These are phyloP conservation scores for Geotrichum restrictum DNA, from an alignment of 1,139 yeast species.

Conservation along the genomic window DNA sequence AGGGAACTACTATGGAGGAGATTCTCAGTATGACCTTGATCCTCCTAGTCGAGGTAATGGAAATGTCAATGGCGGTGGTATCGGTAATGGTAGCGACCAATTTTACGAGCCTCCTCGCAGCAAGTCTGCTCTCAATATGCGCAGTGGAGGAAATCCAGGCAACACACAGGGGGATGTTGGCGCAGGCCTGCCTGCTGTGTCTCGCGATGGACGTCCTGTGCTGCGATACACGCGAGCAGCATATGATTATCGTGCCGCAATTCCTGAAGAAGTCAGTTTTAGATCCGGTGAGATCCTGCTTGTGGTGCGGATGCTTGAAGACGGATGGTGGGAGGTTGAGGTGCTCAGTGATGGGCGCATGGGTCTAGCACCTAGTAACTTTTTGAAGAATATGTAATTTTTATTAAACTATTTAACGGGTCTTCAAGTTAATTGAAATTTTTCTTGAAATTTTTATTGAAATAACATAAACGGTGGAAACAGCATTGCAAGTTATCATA, in stretches of 20 bases:
- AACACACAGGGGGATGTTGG: constrained; percentile 27
- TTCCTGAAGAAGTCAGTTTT: constrained; percentile 75
- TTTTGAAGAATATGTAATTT: constrained; percentile 29
- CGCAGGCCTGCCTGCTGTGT: constrained; percentile 39
- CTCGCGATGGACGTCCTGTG: constrained; percentile 49
- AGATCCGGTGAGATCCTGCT: constrained; percentile 68
- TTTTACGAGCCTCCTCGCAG: constrained; percentile 2
- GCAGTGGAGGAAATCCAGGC: constrained; percentile 22
- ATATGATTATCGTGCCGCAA: constrained; percentile 69
- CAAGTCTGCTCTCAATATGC: constrained; percentile 10
- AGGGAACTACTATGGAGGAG: constrained; percentile 9
- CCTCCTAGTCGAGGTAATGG: not conserved
- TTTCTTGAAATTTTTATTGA: too few species aligned
- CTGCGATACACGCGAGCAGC: constrained; percentile 61
- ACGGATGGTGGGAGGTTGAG: constrained; percentile 89
- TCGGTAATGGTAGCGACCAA: not conserved
- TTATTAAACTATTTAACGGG: constrained; percentile 27
- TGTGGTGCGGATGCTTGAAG: constrained; percentile 71
- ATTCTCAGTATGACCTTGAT: constrained; percentile 7
- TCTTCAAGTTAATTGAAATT: not conserved
- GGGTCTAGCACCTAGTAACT: constrained; percentile 84
- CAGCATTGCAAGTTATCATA: too few species aligned
- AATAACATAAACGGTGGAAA: too few species aligned
- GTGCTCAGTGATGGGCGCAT: constrained; percentile 49
- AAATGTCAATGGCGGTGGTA: too few species aligned